Evolutionary conservation across 2,329 filamentous ascomycete genomes (phyloP).

Genomic region (Byssoonygena ceratinophila): DNA sequence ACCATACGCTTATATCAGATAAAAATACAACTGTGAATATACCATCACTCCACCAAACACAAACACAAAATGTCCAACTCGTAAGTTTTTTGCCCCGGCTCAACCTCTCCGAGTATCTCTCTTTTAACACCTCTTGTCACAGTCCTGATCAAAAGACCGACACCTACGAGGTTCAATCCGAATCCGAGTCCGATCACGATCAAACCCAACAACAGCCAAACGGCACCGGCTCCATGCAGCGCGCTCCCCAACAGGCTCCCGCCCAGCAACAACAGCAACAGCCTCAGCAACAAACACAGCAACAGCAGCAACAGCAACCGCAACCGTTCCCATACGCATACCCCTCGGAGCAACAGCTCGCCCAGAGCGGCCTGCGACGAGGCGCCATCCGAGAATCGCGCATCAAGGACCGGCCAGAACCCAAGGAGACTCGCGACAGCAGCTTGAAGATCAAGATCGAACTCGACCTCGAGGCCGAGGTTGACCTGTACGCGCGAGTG

Average conservation of each 20-base stretch:
- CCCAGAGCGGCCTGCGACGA: background rate
- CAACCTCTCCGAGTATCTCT: background rate
- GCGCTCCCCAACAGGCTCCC: background rate
- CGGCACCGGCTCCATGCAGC: slow-evolving; percentile 1
- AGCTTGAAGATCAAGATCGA: slow-evolving; percentile 36
- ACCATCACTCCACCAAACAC: background rate
- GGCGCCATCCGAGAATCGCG: slow-evolving; percentile 23
- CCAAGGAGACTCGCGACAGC: slow-evolving; percentile 29
- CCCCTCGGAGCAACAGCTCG: background rate
- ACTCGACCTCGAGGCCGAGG: slow-evolving; percentile 25
- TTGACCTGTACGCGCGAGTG: slow-evolving; percentile 25
- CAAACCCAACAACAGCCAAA: slow-evolving; percentile 2
- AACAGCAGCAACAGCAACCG: slow-evolving; percentile 1
- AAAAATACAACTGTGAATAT: background rate
- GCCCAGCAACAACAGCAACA: background rate
- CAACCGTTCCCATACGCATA: background rate
- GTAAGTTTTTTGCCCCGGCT: background rate
- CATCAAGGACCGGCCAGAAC: slow-evolving; percentile 31
- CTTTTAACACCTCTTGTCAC: background rate
- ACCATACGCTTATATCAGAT: background rate
- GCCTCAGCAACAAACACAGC: background rate
- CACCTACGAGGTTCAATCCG: slow-evolving; percentile 10
- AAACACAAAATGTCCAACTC: background rate
- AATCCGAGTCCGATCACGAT: slow-evolving; percentile 1
- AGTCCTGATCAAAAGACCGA: slow-evolving; percentile 5